Percentiles rank a stretch among this genome's conserved stretches.
Evolutionary conservation across 2,329 filamentous ascomycete species (phyloP).

Genomic region (Cordyceps farinosa): DNA sequence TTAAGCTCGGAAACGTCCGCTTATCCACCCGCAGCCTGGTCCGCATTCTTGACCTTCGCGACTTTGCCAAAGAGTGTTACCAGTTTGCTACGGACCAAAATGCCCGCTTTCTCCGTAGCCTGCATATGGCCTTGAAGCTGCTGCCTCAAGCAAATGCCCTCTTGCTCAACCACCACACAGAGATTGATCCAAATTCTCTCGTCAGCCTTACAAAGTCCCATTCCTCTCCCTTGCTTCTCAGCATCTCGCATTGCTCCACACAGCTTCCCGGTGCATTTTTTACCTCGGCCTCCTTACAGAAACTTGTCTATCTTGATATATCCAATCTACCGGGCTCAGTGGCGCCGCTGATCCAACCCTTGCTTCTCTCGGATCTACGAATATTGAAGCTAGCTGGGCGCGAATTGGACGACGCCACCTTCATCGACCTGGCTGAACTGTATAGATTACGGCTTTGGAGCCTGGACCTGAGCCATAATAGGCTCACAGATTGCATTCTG

Average conservation of each 20-base stretch:
- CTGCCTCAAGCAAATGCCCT: slow-evolving; percentile 46
- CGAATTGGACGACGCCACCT: slow-evolving; percentile 41
- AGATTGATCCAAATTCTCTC: slow-evolving; percentile 41
- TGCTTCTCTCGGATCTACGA: slow-evolving; percentile 43
- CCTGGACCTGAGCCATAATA: slow-evolving; percentile 52
- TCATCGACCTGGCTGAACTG: slow-evolving; percentile 30
- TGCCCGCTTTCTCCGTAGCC: slow-evolving; percentile 31
- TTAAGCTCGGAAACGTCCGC: slow-evolving; percentile 34
- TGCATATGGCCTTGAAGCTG: slow-evolving; percentile 35
- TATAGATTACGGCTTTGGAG: slow-evolving; percentile 50
- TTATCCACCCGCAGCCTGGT: slow-evolving; percentile 41
- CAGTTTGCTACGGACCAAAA: slow-evolving; percentile 40
- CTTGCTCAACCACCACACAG: slow-evolving; percentile 45
- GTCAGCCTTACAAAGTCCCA: slow-evolving; percentile 20
- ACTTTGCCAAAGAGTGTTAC: slow-evolving; percentile 38
- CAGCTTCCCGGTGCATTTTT: slow-evolving; percentile 42
- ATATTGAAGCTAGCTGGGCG: slow-evolving; percentile 49
- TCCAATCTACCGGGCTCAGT: slow-evolving; percentile 48
- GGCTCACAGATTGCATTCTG: slow-evolving; percentile 45
- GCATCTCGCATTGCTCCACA: slow-evolving; percentile 39
- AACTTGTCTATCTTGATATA: slow-evolving; percentile 51
- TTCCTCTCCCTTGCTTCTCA: slow-evolving; percentile 39
- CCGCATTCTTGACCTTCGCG: slow-evolving; percentile 46
- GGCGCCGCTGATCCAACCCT: slow-evolving; percentile 31
- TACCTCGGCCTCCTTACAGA: slow-evolving; percentile 31